Evolutionary conservation across 169 alveolate genomes (phyloP).

Genomic region (Theileria sp.): DNA sequence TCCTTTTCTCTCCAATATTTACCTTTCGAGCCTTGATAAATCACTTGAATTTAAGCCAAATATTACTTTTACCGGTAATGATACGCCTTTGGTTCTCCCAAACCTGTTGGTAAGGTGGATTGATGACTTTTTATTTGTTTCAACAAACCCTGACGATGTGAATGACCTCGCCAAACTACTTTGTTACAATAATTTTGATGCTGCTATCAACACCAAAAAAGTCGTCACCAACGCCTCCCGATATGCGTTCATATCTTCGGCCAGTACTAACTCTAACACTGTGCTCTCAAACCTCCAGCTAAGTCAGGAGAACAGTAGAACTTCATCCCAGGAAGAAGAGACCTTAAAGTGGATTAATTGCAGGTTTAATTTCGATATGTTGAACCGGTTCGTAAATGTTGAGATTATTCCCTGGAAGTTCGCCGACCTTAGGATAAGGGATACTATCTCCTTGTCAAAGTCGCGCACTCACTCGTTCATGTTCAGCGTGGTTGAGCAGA

Average conservation of each 20-base stretch:
- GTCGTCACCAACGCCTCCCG: not conserved
- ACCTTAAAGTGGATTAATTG: slow-evolving; percentile 44
- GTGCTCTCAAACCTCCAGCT: not conserved
- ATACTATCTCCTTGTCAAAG: slow-evolving; percentile 32
- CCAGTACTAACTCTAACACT: not conserved
- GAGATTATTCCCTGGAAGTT: slow-evolving; percentile 49
- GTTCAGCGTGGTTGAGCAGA: slow-evolving; percentile 57
- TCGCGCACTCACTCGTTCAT: slow-evolving; percentile 22
- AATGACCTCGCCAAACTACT: slow-evolving; percentile 24
- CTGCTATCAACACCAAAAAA: slow-evolving; percentile 22
- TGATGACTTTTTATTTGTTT: slow-evolving; percentile 59
- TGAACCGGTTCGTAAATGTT: slow-evolving; percentile 31
- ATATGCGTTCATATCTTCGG: not conserved
- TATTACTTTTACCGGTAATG: not conserved
- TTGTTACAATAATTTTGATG: slow-evolving; percentile 24
- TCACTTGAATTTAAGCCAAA: not conserved
- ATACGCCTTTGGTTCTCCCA: slow-evolving; percentile 9
- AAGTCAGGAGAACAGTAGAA: not conserved
- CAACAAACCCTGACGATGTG: slow-evolving; percentile 39
- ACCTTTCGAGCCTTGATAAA: slow-evolving; percentile 45
- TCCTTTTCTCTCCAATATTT: slow-evolving; percentile 48
- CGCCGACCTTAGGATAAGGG: slow-evolving; percentile 30
- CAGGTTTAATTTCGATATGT: slow-evolving; percentile 57
- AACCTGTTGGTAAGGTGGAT: slow-evolving; percentile 65
- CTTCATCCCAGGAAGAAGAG: not conserved